Evolutionary conservation across 2,329 filamentous ascomycete genomes (phyloP).

Genomic region (Penicillium nordicum): DNA sequence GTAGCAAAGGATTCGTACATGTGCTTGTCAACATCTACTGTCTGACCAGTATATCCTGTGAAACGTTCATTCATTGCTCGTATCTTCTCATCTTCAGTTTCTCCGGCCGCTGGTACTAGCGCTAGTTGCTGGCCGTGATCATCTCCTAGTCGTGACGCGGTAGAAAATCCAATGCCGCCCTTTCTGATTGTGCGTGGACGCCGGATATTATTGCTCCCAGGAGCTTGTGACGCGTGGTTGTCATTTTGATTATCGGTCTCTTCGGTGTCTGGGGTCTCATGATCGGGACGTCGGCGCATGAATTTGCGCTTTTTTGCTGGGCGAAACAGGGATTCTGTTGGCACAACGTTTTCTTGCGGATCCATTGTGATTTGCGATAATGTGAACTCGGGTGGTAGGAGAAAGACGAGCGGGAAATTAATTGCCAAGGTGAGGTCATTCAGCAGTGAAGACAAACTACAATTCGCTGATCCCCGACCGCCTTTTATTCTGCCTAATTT

Average conservation of each 20-base stretch:
- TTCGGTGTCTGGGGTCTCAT: constrained; percentile 13
- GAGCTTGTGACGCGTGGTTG: constrained; percentile 9
- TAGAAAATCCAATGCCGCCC: constrained; percentile 48
- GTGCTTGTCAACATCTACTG: constrained; percentile 58
- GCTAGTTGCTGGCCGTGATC: constrained; percentile 26
- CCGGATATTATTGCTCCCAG: constrained; percentile 19
- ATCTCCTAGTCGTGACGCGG: constrained; percentile 26
- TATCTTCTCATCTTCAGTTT: constrained; percentile 35
- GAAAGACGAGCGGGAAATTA: not conserved
- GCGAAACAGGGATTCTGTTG: constrained; percentile 42
- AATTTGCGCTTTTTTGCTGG: constrained; percentile 52
- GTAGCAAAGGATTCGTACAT: constrained; percentile 52
- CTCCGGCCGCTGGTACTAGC: constrained; percentile 24
- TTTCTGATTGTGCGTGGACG: constrained; percentile 38
- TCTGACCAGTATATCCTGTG: constrained; percentile 57
- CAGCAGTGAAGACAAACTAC: constrained; percentile 1
- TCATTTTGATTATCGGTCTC: constrained; percentile 17
- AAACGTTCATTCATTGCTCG: constrained; percentile 52
- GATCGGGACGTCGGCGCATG: constrained; percentile 43
- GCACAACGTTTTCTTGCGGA: constrained; percentile 18
- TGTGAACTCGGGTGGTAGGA: not conserved
- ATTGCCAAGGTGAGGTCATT: constrained; percentile 16
- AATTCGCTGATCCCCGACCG: not conserved
- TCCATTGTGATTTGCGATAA: constrained; percentile 26
- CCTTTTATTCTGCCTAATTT: not conserved